phyloP scores from a whole-genome alignment of 129 eudicot genomes.

The Centella asiatica region DNA sequence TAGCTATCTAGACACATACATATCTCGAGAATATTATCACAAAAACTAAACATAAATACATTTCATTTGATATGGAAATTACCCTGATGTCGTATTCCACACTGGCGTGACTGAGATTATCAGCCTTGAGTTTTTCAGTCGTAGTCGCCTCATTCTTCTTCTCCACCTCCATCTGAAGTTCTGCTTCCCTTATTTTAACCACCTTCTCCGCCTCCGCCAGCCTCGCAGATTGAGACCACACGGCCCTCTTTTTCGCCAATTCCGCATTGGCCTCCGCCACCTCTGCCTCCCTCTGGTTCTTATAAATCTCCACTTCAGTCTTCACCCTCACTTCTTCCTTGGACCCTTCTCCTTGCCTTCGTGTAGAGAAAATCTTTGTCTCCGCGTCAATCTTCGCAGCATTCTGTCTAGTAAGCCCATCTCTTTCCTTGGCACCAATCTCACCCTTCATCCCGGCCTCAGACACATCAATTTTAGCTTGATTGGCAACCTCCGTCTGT shows the following conservation, averaged over 20 bases:
- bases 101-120: conserved; percentile 14
- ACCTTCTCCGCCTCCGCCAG: conserved; percentile 18
- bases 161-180: conserved; percentile 18
- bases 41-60: no score
- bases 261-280: conserved; percentile 6
- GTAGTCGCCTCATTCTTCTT: conserved; percentile 13
- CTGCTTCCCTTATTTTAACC: conserved; percentile 12
- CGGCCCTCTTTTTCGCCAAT: conserved; percentile 13
- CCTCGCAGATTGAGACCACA: conserved; percentile 13
- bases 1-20: no score
- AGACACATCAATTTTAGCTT: conserved; percentile 25
- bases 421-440: conserved; percentile 20
- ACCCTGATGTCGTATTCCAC: conserved; percentile 23
- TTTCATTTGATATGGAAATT: neutral
- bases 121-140: conserved; percentile 22
- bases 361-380: conserved; percentile 7
- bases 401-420: conserved; percentile 16
- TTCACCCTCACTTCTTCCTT: conserved; percentile 19
- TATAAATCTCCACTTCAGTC: conserved; percentile 16
- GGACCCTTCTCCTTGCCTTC: conserved; percentile 15
- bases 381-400: conserved; percentile 26
- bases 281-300: conserved; percentile 18
- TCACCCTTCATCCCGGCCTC: conserved; percentile 29
- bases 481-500: conserved; percentile 27
- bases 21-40: no score